These are phyloP conservation scores for Neurospora hispaniola DNA, from an alignment of 495 filamentous ascomycete species.

Conservation along the genomic window DNA sequence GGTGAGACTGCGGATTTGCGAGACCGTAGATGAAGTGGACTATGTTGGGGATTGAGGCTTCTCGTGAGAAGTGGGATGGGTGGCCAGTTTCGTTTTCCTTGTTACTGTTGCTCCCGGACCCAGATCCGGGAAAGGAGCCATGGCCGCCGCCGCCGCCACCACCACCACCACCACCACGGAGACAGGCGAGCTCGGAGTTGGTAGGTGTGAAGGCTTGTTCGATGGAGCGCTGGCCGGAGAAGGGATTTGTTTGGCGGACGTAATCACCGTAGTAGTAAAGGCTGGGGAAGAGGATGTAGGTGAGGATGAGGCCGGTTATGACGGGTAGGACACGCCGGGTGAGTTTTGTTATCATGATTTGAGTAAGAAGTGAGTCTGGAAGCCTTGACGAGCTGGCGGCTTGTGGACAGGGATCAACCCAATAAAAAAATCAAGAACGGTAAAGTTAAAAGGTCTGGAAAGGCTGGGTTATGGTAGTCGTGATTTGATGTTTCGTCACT, in stretches of 20 bases:
- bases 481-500: neutral
- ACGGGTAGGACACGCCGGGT: conserved; percentile 11
- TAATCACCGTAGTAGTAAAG: conserved; percentile 25
- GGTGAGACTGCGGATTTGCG: conserved; percentile 26
- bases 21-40: conserved; percentile 38
- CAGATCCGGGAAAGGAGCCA: neutral
- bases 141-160: conserved; percentile 4
- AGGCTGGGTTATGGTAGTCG: neutral
- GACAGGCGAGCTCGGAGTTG: conserved; percentile 28
- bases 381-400: neutral
- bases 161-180: conserved; percentile 6
- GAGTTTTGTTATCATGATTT: neutral
- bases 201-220: conserved; percentile 28
- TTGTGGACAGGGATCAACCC: neutral
- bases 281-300: conserved; percentile 16
- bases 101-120: neutral
- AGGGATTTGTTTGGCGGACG: conserved; percentile 29
- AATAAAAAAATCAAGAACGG: neutral
- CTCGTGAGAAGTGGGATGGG: neutral
- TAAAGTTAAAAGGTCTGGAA: neutral
- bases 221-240: conserved; percentile 30
- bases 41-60: conserved; percentile 25
- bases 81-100: neutral
- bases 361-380: neutral
- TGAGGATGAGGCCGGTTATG: conserved; percentile 15